Base-by-base conservation (phyloP, 192 early-diverging fungal genomes). In the Backusella mclennaniae region DNA sequence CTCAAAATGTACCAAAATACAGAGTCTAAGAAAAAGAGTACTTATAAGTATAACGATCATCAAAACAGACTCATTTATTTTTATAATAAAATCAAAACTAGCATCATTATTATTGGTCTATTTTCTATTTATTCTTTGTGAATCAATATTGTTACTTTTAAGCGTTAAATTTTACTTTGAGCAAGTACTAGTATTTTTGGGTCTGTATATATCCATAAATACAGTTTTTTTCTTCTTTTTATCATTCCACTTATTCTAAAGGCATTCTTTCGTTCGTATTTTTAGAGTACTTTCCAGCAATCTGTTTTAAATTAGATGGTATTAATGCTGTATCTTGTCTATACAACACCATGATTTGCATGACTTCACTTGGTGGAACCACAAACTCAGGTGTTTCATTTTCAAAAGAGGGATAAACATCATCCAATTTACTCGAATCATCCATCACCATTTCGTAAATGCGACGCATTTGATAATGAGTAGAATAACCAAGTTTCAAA, bases 301-400 rank as follows among this genome's bases (percentile, higher is more conserved):
- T 63, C 8, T 83, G 75, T 19, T 46, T 41, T 26, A 85, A 19
- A 14, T 81, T 75, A 26, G 67, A 26, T 31, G 81, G 78, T 36
- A 85, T 83, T 5, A 42, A 3, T 1, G 72, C 31, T 9, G 56
- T 41, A 23, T 82, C 53, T 6, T 80, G 35, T 23, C 90, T 83
- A 71, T 83, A 87, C 2, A 91, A 53, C n/a, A 90, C 82, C 84
- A 91, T 86, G 8, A 84, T 80, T 71, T 85, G 78, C 83, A 91
- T 89, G 66, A 88, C 84, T 63, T 91, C 89, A 81, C 90, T 89
- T 12, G 90, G 90, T 12, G 90, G 87, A 71, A 91, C 80, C 5
- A 89, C 44, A 68, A 73, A 67, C 73, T 91, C 88, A n/a, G 89
- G 88, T 38, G 84, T 80, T 26, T 76, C 67, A 31, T 73, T n/a